These are phyloP conservation scores for Wickerhamiella kurtzmanii DNA, from an alignment of 805 yeast genomes.

Conservation along the genomic window DNA sequence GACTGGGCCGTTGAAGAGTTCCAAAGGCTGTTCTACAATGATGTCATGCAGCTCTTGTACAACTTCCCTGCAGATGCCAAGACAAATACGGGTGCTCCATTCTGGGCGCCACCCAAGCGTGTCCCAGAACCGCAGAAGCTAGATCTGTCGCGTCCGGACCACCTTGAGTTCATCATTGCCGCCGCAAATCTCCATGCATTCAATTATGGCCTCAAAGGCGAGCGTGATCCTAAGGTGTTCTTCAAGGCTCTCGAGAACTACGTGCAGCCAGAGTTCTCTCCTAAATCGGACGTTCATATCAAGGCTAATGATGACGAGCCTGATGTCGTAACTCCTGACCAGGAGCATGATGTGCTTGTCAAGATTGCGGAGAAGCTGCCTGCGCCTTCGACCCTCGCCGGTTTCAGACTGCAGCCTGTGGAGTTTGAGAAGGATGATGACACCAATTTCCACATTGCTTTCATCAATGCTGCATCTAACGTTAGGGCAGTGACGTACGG, in stretches of 20 bases:
- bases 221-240: conserved; percentile 33
- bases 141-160: conserved; percentile 62
- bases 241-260: conserved; percentile 39
- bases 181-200: conserved; percentile 87
- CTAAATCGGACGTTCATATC: conserved; percentile 62
- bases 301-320: conserved; percentile 89
- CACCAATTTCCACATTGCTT: conserved; percentile 89
- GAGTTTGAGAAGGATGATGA: conserved; percentile 98
- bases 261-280: conserved; percentile 52
- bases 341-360: conserved; percentile 15
- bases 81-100: conserved; percentile 81
- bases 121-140: conserved; percentile 81
- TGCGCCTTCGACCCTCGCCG: conserved; percentile 75
- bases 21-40: conserved; percentile 72
- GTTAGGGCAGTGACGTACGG: conserved; percentile 86
- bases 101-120: conserved; percentile 97
- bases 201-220: conserved; percentile 80
- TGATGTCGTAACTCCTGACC: conserved; percentile 15
- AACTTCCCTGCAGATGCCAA: conserved; percentile 92
- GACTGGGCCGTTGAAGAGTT: conserved; percentile 89
- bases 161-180: conserved; percentile 68
- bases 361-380: conserved; percentile 68
- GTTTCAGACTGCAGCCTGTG: conserved; percentile 74
- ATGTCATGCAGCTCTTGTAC: conserved; percentile 76
- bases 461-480: conserved; percentile 90